Conservation (phyloP, 768 basidiomycete species). For the Tephrocybe sp. region DNA sequence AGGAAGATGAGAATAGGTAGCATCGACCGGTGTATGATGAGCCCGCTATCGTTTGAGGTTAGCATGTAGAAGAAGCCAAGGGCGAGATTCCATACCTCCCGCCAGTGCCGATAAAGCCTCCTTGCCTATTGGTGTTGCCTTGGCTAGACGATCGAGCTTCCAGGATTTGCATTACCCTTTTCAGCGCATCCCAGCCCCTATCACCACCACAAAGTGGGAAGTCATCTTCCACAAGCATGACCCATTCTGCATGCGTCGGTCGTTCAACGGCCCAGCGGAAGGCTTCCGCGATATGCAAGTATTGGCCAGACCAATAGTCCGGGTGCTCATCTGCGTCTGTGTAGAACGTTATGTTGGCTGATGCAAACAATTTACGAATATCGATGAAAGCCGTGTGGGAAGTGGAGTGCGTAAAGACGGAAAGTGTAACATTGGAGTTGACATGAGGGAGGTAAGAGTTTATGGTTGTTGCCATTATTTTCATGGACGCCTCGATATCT, state of each 20-base stretch:
- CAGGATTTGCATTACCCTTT: constrained; percentile 31
- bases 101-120: constrained; percentile 41
- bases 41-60: constrained; percentile 27
- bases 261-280: constrained; percentile 32
- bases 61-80: constrained; percentile 1
- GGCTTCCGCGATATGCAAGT: constrained; percentile 41
- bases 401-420: constrained; percentile 38
- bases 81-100: constrained; percentile 30
- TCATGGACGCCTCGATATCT: constrained; percentile 24
- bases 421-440: constrained; percentile 27
- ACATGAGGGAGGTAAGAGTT: constrained; percentile 35
- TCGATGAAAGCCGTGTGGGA: constrained; percentile 31
- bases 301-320: constrained; percentile 28
- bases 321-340: constrained; percentile 30
- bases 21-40: constrained; percentile 38
- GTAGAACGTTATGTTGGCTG: constrained; percentile 25
- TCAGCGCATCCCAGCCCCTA: constrained; percentile 30
- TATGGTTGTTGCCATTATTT: constrained; percentile 35
- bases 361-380: constrained; percentile 22
- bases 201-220: constrained; percentile 40
- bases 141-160: constrained; percentile 17
- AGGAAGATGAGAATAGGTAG: constrained; percentile 32
- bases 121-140: constrained; percentile 24
- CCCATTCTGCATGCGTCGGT: constrained; percentile 32
- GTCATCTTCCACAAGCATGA: constrained; percentile 45